phyloP scores from a whole-genome alignment of 345 rosid species.

The Eucalyptus marginata region DNA sequence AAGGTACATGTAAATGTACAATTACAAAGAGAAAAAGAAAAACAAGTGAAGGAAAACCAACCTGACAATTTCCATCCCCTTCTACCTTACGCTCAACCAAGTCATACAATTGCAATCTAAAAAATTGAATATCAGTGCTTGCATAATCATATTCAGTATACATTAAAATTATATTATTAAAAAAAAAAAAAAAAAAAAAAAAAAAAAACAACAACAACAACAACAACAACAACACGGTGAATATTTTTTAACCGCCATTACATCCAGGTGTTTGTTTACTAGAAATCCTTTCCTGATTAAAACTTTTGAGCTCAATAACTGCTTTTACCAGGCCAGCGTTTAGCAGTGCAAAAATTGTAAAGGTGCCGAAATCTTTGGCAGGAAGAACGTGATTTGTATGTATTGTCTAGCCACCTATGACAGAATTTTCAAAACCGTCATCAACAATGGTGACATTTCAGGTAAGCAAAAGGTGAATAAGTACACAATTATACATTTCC shows the following conservation, averaged over 20 bases:
- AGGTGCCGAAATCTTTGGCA: background rate
- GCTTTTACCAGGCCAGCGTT: background rate
- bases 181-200: background rate
- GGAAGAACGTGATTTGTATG: background rate
- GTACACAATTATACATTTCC: background rate
- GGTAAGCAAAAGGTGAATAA: background rate
- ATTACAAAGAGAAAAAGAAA: background rate
- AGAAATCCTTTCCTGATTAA: background rate
- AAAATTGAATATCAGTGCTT: background rate
- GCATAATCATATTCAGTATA: background rate
- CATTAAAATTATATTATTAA: background rate
- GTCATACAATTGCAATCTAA: constrained; percentile 41
- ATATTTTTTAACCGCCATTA: background rate
- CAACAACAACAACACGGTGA: background rate
- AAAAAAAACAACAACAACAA: background rate
- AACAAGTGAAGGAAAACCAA: background rate
- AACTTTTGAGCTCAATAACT: background rate
- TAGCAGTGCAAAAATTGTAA: background rate
- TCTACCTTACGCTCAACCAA: constrained; percentile 54
- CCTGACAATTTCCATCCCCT: constrained; percentile 89
- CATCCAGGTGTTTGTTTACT: background rate
- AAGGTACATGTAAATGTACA: background rate
- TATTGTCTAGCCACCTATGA: background rate
- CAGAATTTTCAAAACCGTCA: background rate
- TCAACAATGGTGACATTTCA: background rate